Conservation (phyloP, 352 stramenopile genomes). For the Globisporangium rhizosaccharum region DNA sequence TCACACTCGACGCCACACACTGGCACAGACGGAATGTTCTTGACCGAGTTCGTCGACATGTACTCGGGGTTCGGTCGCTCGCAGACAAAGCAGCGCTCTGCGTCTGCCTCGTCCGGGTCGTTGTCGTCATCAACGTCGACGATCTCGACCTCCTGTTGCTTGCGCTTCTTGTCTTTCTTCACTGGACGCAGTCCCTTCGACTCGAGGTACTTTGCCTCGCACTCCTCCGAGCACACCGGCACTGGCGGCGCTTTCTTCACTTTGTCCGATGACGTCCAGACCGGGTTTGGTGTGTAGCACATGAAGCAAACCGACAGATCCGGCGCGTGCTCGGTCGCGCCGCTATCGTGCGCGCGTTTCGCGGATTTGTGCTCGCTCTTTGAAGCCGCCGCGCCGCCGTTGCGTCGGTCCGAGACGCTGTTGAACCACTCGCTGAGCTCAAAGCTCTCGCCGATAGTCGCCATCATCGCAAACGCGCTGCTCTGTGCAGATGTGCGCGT, state of each 20-base stretch:
- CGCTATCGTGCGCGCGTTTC: constrained; percentile 35
- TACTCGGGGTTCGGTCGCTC: constrained; percentile 52
- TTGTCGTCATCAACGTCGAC: constrained; percentile 15
- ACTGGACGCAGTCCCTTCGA: constrained; percentile 39
- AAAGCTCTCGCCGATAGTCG: constrained; percentile 51
- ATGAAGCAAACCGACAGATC: constrained; percentile 39
- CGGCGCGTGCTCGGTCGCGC: constrained; percentile 5
- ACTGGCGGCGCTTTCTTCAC: constrained; percentile 48
- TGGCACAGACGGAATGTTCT: constrained; percentile 39
- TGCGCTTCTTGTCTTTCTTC: constrained; percentile 15
- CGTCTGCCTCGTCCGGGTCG: constrained; percentile 15
- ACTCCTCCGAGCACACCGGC: constrained; percentile 49
- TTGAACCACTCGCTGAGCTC: constrained; percentile 85
- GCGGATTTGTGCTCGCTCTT: constrained; percentile 32
- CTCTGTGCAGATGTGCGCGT: not conserved
- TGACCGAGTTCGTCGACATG: constrained; percentile 52
- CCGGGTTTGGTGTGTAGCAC: constrained; percentile 49
- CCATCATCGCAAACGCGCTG: constrained; percentile 10
- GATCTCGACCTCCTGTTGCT: constrained; percentile 8
- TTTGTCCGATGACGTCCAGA: constrained; percentile 62
- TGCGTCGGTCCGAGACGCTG: constrained; percentile 13
- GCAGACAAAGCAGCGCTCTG: constrained; percentile 61
- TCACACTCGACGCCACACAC: constrained; percentile 74
- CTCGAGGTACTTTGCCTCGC: constrained; percentile 51
- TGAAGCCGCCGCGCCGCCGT: constrained; percentile 11